Evolutionary conservation across 2,329 filamentous ascomycete species (phyloP), one percentile per base, ranked within the genome.

Genomic region (Cladorrhinum sp.): DNA sequence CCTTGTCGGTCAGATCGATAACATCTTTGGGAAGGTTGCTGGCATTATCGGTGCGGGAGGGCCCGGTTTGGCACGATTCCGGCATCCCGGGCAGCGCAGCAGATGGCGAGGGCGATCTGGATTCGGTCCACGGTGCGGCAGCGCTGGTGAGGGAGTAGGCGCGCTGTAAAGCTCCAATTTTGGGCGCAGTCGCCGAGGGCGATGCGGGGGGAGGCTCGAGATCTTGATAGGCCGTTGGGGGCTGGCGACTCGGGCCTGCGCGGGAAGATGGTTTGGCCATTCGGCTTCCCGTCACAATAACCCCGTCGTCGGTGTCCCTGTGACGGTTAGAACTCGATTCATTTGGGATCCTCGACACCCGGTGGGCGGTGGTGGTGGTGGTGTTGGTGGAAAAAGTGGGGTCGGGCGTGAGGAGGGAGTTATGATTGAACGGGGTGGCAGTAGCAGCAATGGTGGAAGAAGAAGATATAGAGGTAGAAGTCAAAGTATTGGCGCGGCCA

Each of bases 211-310:
- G 5, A 48, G 78, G 72, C 55, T 76, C 78, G 59, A 77, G 72
- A 60, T 74, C 72, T 50, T 73, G 77, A 8, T 77, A 72, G 21
- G 80, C 63, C 26, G 74, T 75, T 5, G 78, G 78, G 60, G 76
- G 79, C 64, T 76, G 82, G 4, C 74, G 78, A n/a, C 75, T 73
- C 42, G 42, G 18, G 42, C 42, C 42, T 46, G 42, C n/a, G 50
- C 72, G 77, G 6, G 78, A 76, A 14, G 74, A 75, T 54, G 81
- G 68, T 52, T 75, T 75, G 26, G 77, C 79, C 80, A 83, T 83
- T 46, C 64, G 74, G 62, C 70, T 71, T 61, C 71, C 68, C 61
- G 63, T 70, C 39, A 64, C 54, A 49, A 62, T 69, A 62, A 68
- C 67, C 67, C 71, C 65, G 60, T 66, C 51, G 56, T 61, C n/a